phyloP scores from a whole-genome alignment of 805 yeast genomes.

The Candida sphagnicola region DNA sequence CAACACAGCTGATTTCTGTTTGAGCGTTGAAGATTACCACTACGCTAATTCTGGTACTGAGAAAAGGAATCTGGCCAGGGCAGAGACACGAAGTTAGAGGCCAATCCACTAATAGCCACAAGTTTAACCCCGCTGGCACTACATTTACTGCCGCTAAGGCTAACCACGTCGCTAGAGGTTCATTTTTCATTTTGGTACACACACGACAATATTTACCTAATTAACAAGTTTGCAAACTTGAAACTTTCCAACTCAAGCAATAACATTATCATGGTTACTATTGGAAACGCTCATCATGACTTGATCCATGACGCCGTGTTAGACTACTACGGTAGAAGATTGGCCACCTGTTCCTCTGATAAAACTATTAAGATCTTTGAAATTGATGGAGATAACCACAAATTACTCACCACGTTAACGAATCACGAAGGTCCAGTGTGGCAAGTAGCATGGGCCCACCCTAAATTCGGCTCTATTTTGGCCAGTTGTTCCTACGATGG shows the following conservation, averaged over 20 bases:
- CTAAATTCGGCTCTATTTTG: conserved; percentile 90
- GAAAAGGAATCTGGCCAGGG: too few species aligned
- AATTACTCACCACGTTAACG: conserved; percentile 73
- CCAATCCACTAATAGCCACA: too few species aligned
- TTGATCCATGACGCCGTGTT: conserved; percentile 94
- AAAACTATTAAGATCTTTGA: conserved; percentile 93
- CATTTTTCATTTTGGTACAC: too few species aligned
- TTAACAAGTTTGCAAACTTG: too few species aligned
- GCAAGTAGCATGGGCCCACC: conserved; percentile 99
- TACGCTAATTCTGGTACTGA: too few species aligned
- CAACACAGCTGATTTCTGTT: too few species aligned
- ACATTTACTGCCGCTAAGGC: too few species aligned
- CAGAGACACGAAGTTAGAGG: too few species aligned
- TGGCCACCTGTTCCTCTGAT: conserved; percentile 96
- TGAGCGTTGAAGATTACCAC: too few species aligned
- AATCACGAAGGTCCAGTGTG: conserved; percentile 99
- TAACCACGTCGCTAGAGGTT: too few species aligned
- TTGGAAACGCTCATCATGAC: conserved; percentile 89
- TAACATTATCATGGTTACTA: conserved; percentile 58
- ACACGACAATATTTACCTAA: too few species aligned
- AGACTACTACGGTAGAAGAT: conserved; percentile 92
- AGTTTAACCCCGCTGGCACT: too few species aligned
- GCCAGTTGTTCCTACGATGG: conserved; percentile 97
- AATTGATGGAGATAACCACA: conserved; percentile 73
- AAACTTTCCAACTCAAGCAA: not conserved